These are phyloP conservation scores for Aspergillus phoenicis DNA, from an alignment of 2,329 filamentous ascomycete species.

Conservation along the genomic window DNA sequence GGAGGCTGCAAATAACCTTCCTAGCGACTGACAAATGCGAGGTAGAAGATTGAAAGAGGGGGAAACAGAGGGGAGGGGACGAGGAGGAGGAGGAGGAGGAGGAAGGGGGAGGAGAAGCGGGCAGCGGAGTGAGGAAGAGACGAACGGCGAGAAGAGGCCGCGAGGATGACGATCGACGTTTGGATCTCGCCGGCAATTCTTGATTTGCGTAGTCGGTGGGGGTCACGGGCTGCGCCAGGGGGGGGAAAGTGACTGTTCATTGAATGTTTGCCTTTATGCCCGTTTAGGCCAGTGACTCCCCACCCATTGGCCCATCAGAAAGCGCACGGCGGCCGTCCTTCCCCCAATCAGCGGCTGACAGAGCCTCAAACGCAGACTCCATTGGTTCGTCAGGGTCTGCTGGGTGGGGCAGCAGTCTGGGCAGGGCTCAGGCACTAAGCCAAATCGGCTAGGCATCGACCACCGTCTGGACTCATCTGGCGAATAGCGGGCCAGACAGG, in stretches of 20 bases:
- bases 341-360: constrained; percentile 1
- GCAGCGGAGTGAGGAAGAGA: background rate
- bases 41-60: background rate
- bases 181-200: constrained; percentile 7
- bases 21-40: background rate
- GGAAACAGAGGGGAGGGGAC: background rate
- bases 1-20: background rate
- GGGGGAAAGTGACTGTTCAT: background rate
- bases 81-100: background rate
- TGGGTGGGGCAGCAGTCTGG: background rate
- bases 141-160: background rate
- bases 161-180: constrained; percentile 4
- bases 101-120: too few species aligned
- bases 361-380: too few species aligned
- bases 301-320: background rate
- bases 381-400: background rate
- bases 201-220: constrained; percentile 7
- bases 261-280: background rate
- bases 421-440: constrained; percentile 9
- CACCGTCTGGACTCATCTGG: background rate
- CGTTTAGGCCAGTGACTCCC: background rate
- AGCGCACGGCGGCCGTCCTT: background rate
- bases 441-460: constrained; percentile 1
- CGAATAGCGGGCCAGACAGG: background rate
- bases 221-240: background rate